Conservation (phyloP, 2,329 filamentous ascomycete genomes). For the Nothophaeocryptopus gaeumannii region DNA sequence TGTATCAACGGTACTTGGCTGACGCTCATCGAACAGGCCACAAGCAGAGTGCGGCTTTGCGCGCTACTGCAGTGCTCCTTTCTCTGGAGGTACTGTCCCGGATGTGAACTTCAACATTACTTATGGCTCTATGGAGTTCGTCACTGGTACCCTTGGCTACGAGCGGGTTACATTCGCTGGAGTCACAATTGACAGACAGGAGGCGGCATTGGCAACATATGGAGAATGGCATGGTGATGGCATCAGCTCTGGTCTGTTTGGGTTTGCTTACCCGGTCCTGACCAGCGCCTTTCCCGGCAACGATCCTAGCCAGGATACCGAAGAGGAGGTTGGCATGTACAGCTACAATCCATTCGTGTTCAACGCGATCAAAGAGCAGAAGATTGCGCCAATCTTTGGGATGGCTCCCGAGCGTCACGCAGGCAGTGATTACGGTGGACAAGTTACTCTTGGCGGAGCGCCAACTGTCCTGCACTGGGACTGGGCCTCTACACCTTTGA, state of each 20-base stretch:
- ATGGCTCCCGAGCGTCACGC: slow-evolving; percentile 31
- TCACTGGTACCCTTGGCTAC: slow-evolving; percentile 40
- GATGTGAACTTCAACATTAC: slow-evolving; percentile 42
- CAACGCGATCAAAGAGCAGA: slow-evolving; percentile 44
- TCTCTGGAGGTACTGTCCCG: slow-evolving; percentile 33
- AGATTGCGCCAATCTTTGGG: slow-evolving; percentile 45
- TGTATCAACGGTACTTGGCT: too few relatives aligned
- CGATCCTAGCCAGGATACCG: slow-evolving; percentile 20
- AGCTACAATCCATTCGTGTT: slow-evolving; percentile 50
- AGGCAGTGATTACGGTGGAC: neutral
- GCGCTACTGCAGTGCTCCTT: slow-evolving; percentile 29
- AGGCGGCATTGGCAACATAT: slow-evolving; percentile 43
- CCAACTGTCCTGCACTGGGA: neutral
- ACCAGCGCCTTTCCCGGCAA: slow-evolving; percentile 40
- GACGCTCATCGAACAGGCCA: too few relatives aligned
- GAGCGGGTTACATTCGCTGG: slow-evolving; percentile 45
- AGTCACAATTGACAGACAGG: slow-evolving; percentile 43
- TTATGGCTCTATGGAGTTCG: slow-evolving; percentile 42
- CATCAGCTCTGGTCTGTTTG: slow-evolving; percentile 47
- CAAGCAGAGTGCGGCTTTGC: slow-evolving; percentile 19
- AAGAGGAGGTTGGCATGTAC: neutral
- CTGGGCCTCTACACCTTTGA: neutral
- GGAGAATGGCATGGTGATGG: slow-evolving; percentile 31
- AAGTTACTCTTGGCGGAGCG: neutral
- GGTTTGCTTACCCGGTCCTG: slow-evolving; percentile 44